These are phyloP conservation scores for Alternaria gaisen DNA, from an alignment of 2,329 filamentous ascomycete genomes.

Conservation along the genomic window DNA sequence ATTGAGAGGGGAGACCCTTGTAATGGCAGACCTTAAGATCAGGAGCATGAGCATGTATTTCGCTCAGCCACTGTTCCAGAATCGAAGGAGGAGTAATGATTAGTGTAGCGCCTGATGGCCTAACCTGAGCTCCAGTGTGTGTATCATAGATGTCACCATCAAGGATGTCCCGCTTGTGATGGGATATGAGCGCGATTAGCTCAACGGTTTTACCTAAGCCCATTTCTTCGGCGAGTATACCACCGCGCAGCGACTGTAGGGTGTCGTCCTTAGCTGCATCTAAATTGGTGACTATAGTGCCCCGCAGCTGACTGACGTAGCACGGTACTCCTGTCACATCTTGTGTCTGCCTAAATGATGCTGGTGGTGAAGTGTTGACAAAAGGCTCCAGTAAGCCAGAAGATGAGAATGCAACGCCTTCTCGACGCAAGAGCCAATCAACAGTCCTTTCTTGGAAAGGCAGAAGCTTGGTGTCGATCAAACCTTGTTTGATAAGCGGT, in stretches of 20 bases:
- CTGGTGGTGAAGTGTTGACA: conserved; percentile 36
- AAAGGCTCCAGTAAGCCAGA: conserved; percentile 24
- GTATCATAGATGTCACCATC: conserved; percentile 45
- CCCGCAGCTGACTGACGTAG: conserved; percentile 71
- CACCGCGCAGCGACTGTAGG: conserved; percentile 59
- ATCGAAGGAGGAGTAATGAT: conserved; percentile 71
- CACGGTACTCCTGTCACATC: conserved; percentile 60
- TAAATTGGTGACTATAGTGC: conserved; percentile 64
- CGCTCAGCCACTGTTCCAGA: conserved; percentile 69
- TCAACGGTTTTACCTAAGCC: conserved; percentile 84
- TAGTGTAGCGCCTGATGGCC: conserved; percentile 64
- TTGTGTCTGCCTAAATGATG: conserved; percentile 56
- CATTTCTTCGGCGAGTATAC: conserved; percentile 83
- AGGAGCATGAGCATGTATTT: conserved; percentile 67
- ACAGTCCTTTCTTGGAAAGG: conserved; percentile 77
- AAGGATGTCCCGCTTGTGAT: conserved; percentile 61
- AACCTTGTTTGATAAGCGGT: conserved; percentile 38
- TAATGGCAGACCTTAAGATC: conserved; percentile 65
- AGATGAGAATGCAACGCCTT: conserved; percentile 64
- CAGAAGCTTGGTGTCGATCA: conserved; percentile 62
- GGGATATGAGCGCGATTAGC: conserved; percentile 72
- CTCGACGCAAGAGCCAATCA: conserved; percentile 73
- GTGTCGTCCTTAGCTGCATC: conserved; percentile 53
- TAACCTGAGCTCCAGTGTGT: conserved; percentile 57
- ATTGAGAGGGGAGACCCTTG: conserved; percentile 56